Evolutionary conservation across 306 rosid species (phyloP), one percentile per base, ranked within the genome.

Genomic region (Cyclanthera cordifolia): DNA sequence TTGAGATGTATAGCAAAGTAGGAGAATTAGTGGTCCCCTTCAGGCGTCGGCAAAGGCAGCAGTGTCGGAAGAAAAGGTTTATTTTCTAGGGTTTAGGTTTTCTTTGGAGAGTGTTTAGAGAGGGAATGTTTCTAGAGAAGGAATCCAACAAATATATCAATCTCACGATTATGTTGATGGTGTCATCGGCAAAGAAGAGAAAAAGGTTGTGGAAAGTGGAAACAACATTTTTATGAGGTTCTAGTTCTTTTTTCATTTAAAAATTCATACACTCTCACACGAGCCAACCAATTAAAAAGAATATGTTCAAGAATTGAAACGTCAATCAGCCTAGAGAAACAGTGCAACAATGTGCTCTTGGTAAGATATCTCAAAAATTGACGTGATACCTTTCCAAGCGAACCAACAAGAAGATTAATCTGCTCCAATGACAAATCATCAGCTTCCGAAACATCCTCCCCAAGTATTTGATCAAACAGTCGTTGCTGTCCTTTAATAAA

Each of bases 401-500:
- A 85, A 70, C 95, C 96, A 63, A 89, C 98, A 72, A 83, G 87
- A 68, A 93, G 86, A 83, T 86, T 89, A 68, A 86, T 83, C 86
- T 89, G 98, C 88, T 93, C 98, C 86, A 87, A 74, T 67, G 76
- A 79, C 69, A 85, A 69, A 47, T 82, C 96, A 75, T 93, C 91
- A 63, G 86, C 90, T 74, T 82, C 89, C 20, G 81, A 77, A 79
- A 93, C 72, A 73, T 89, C 94, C 76, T 83, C 76, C 32, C 79
- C 91, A 56, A 93, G 87, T 78, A 86, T 74, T 70, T 86, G 96
- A 72, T 85, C 96, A 76, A 89, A 78, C 57, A 93, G 81, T 53
- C 85, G 77, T 74, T 86, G 88, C 76, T 93, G 89, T 68, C 91
- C 90, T 86, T 86, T 93, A 74, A 93, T 82, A 83, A 93, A 89